Evolutionary conservation across 352 stramenopile species (phyloP).

Genomic region (Saprolegnia parasitica): DNA sequence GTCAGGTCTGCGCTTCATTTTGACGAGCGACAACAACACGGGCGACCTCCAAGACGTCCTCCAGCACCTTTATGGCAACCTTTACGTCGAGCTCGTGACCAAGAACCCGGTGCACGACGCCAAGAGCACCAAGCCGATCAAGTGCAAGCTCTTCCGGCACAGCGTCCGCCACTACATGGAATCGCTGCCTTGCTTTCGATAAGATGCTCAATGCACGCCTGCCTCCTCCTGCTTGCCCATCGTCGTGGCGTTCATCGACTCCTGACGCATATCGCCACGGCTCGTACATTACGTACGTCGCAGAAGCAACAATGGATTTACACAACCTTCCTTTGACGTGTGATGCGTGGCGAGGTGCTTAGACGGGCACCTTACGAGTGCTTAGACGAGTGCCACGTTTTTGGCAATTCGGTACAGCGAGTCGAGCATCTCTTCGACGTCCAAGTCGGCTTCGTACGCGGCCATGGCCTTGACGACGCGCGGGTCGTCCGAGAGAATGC

Average conservation of each 20-base stretch:
- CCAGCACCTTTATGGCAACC: conserved; percentile 83
- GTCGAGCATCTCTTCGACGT: conserved; percentile 84
- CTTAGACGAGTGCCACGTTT: background rate
- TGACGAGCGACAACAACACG: conserved; percentile 86
- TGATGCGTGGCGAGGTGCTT: background rate
- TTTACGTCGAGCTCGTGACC: conserved; percentile 88
- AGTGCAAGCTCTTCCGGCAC: conserved; percentile 65
- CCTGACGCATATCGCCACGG: too few species aligned
- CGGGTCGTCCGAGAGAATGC: conserved; percentile 75
- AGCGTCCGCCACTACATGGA: conserved; percentile 77
- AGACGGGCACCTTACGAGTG: too few species aligned
- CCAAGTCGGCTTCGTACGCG: conserved; percentile 73
- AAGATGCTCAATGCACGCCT: conserved; percentile 16
- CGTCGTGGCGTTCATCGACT: too few species aligned
- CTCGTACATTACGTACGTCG: too few species aligned
- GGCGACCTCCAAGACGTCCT: conserved; percentile 79
- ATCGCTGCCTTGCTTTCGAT: conserved; percentile 61
- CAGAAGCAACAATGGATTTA: too few species aligned
- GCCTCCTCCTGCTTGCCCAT: background rate
- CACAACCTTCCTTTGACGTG: background rate
- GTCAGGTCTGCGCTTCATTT: conserved; percentile 85
- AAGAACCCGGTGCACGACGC: conserved; percentile 86
- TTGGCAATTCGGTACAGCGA: conserved; percentile 76
- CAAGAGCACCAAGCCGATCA: conserved; percentile 65
- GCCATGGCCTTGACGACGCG: conserved; percentile 73